Evolutionary conservation across 2,329 filamentous ascomycete species (phyloP), one percentile per base, ranked within the genome.

Genomic region (Microcyclospora tardicrescens): DNA sequence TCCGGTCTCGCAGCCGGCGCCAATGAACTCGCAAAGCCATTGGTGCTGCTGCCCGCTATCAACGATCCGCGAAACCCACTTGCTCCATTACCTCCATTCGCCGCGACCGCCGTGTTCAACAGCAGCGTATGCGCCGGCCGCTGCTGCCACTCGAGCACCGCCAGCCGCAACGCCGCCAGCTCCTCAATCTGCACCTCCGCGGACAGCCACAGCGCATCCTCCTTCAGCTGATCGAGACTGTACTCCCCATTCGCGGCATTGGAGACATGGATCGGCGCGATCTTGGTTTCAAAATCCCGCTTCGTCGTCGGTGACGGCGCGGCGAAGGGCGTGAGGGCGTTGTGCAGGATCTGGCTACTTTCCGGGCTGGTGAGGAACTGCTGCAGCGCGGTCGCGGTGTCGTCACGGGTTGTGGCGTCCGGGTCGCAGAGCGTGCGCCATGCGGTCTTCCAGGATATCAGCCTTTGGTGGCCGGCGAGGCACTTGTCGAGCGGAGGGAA

Each of bases 401-500:
- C 30, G 30, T 32, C 12, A 6, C 14, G 30, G 30, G 14, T n/a
- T 4, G 12, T 32, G 69, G 67, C 61, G 62, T 65, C 72, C 61
- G 58, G 67, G 44, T 66, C 60, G 50, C 65, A 67, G 24, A 75
- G 59, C 35, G 75, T 61, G 62, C 72, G 55, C 58, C 71, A 77
- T 41, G 65, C 69, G 41, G 65, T 64, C 50, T 66, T 68, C 73
- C 72, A 79, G 47, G 71, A 75, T 82, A 94, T 72, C 55, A 95
- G 70, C 58, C 81, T 73, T 55, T 75, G 74, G 61, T 89, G 79
- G 64, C 84, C 84, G 53, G 75, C 79, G 55, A 96, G 72, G 65
- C 84, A 93, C 59, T 82, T 78, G 63, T 85, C 81, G 62, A 95
- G 71, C 57, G 85, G 77, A 57, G 87, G 84, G 56, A 93, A 82